Evolutionary conservation across 1,284 basidiomycete species (phyloP).

Genomic region (Agaricales sp.): DNA sequence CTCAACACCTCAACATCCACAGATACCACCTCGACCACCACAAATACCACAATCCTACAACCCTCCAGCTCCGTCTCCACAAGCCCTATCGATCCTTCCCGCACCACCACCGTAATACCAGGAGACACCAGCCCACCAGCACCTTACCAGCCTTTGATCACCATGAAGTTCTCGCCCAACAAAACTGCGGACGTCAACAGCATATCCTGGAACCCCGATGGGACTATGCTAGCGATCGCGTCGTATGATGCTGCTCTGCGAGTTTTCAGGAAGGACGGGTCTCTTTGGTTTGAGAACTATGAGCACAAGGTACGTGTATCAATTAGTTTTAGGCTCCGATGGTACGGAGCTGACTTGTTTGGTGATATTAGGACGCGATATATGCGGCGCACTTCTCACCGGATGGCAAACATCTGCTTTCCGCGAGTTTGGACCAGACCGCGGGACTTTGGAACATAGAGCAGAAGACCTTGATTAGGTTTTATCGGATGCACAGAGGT

Average conservation of each 20-base stretch:
- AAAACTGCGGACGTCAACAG: neutral
- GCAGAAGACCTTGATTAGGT: neutral
- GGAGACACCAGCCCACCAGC: neutral
- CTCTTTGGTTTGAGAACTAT: neutral
- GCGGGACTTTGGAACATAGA: neutral
- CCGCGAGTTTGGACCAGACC: neutral
- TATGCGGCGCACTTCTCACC: neutral
- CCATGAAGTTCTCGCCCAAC: neutral
- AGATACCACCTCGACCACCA: too few relatives aligned
- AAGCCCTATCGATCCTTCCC: neutral
- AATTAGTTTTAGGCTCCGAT: neutral
- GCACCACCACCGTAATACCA: neutral
- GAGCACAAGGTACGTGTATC: neutral
- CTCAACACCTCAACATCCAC: neutral
- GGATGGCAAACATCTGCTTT: neutral
- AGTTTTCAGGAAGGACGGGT: neutral
- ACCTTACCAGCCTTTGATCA: neutral
- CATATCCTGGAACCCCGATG: neutral
- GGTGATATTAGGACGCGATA: neutral
- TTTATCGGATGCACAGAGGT: neutral
- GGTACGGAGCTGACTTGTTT: neutral
- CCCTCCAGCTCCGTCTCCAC: neutral
- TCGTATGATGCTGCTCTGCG: neutral
- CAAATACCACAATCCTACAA: too few relatives aligned
- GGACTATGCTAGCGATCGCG: neutral